Evolutionary conservation across 371 early-diverging fungal species (phyloP), one percentile per base, ranked within the genome.

Genomic region (Mortierella sp.): DNA sequence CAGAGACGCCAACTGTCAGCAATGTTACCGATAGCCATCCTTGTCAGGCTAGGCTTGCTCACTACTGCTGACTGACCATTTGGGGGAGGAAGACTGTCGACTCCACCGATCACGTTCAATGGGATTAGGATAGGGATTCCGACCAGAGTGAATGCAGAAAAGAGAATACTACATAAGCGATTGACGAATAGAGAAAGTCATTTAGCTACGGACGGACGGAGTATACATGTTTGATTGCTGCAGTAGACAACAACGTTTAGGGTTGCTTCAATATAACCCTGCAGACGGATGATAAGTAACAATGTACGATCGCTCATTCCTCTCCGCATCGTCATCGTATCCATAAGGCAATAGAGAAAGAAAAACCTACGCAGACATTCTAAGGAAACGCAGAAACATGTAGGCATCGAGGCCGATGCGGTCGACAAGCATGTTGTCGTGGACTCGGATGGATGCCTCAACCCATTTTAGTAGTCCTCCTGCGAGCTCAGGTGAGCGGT

Each of bases 401-500:
- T 92, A 96, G 19, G 94, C 90, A 86, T 96, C 96, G 58, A 96
- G 90, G 3, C 95, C 95, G 77, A 93, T 91, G 7, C 91, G 89
- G 31, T 88, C 84, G 26, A 95, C 90, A 14, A 96, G 84, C 16
- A 89, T 89, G 6, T 89, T 89, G 72, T 96, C 95, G 55, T 88
- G 78, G 77, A 92, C 88, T 48, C 79, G 80, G n/a, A 95, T 88
- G 42, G 93, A 77, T 1, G 91, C 84, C 24, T 87, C 68, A 73
- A 96, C 88, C 96, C 96, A 96, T 38, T 82, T 78, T 14, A 95
- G 81, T 55, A 88, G 75, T 5, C 93, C 90, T 11, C 74, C 63
- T 54, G 93, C 89, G 31, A 95, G 81, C 11, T 89, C 84, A 16
- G 93, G 92, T 4, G 95, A 93, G 77, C 93, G 89, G 74, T 89